Evolutionary conservation across 257 asterid species (phyloP), one percentile per base, ranked within the genome.

Genomic region (Ajuga chamaepitys): DNA sequence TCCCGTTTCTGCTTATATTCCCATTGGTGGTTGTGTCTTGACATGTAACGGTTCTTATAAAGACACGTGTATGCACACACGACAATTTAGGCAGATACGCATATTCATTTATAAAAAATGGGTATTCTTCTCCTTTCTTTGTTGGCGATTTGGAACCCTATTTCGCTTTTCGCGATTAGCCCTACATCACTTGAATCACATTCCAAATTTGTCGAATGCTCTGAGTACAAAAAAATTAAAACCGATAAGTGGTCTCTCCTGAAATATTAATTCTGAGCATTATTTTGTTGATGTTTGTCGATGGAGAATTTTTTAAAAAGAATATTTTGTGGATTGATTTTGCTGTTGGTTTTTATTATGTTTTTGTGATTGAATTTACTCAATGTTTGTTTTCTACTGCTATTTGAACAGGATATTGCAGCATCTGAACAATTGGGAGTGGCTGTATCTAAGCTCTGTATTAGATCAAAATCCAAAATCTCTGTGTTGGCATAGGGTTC

Each of bases 121-220:
- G 75, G 64, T 72, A 70, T 12, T 16, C 21, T 63, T 62, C 75
- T 69, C 70, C 72, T 50, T 63, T 42, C 32, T 48, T 32, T 2
- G 37, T 30, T 30, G 37, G 13, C 21, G 9, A 10, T 70, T 54
- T 28, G 67, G 65, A 75, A 67, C 74, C 84, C 78, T 78, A 70
- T 22, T 61, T 62, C 30, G 18, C 20, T 60, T 22, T 9, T 52
- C 48, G 12, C 60, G n/a, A 8, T 30, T 30, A 30, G 37, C 2
- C 66, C 45, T 56, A 34, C 44, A 1, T 22, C 41, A 16, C n/a
- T 22, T 18, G 10, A 53, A 18, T 65, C 68, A 48, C 69, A 34
- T 34, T 62, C 5, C 54, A 30, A 63, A 63, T 59, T 54, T 66
- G 57, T 41, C 67, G 58, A 53, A 14, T 20, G 22, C 30, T 40